Evolutionary conservation across 768 basidiomycete genomes (phyloP).

Genomic region (Termitomyces sp.): DNA sequence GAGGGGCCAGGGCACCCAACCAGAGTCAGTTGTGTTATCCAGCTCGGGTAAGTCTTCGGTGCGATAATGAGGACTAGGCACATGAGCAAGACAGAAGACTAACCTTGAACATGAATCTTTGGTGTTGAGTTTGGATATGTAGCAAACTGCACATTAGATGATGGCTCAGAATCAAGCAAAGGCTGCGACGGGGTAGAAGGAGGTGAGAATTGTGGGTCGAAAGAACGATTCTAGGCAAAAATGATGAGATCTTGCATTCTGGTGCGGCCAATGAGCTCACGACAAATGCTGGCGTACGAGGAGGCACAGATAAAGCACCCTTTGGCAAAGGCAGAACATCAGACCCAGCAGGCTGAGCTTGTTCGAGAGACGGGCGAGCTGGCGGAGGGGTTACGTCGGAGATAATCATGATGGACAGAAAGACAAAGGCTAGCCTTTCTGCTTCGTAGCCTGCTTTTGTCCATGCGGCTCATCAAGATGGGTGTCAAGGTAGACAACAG

Average conservation of each 20-base stretch:
- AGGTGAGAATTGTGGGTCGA: constrained; percentile 7
- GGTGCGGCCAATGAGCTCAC: background rate
- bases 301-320: constrained; percentile 12
- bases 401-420: background rate
- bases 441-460: background rate
- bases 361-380: background rate
- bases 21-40: background rate
- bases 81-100: background rate
- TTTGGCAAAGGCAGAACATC: constrained; percentile 11
- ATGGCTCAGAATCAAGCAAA: constrained; percentile 9
- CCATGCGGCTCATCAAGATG: background rate
- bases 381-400: background rate
- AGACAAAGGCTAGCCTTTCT: background rate
- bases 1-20: constrained; percentile 41
- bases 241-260: background rate
- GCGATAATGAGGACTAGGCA: background rate
- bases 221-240: constrained; percentile 1
- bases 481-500: background rate
- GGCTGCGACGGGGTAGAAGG: constrained; percentile 12
- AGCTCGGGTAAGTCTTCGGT: background rate
- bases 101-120: background rate
- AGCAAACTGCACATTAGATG: constrained; percentile 17
- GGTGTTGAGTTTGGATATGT: constrained; percentile 10
- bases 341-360: background rate
- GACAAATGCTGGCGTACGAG: constrained; percentile 1